Conservation (phyloP, 768 basidiomycete species). For the Leccinum aurantiacum region DNA sequence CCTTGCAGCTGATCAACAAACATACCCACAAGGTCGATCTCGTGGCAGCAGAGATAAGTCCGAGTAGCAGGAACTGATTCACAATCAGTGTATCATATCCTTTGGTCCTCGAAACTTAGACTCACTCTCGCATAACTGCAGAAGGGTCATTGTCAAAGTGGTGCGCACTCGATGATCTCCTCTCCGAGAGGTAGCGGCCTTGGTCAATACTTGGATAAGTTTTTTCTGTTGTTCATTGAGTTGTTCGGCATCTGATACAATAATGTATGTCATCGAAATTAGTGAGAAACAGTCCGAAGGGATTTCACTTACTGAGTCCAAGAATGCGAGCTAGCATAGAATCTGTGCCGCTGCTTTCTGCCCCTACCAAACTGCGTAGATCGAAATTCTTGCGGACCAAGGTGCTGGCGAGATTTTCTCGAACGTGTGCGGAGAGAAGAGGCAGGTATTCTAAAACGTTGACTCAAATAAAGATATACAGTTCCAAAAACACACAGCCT, state of each 20-base stretch:
- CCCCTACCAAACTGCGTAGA: not conserved
- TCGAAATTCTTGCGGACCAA: too few species aligned
- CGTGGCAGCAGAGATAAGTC: conserved; percentile 1
- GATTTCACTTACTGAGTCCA: too few species aligned
- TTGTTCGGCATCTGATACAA: too few species aligned
- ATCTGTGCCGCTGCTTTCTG: too few species aligned
- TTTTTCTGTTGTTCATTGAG: not conserved
- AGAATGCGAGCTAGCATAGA: too few species aligned
- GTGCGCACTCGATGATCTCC: conserved; percentile 17
- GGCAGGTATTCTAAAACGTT: too few species aligned
- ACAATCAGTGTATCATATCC: not conserved
- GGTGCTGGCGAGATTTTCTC: too few species aligned
- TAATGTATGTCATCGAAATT: too few species aligned
- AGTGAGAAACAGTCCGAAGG: too few species aligned
- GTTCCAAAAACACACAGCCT: not conserved
- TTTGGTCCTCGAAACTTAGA: not conserved
- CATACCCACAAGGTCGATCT: conserved; percentile 3
- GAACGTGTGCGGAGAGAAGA: too few species aligned
- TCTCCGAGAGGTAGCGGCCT: not conserved
- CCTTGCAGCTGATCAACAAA: conserved; percentile 20
- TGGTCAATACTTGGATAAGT: too few species aligned
- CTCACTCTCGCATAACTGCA: conserved; percentile 25
- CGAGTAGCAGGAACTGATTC: conserved; percentile 9
- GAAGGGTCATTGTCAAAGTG: conserved; percentile 22
- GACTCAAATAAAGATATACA: not conserved